Base-by-base conservation (phyloP, 495 filamentous ascomycete species). In the Podospora fimiseda region DNA sequence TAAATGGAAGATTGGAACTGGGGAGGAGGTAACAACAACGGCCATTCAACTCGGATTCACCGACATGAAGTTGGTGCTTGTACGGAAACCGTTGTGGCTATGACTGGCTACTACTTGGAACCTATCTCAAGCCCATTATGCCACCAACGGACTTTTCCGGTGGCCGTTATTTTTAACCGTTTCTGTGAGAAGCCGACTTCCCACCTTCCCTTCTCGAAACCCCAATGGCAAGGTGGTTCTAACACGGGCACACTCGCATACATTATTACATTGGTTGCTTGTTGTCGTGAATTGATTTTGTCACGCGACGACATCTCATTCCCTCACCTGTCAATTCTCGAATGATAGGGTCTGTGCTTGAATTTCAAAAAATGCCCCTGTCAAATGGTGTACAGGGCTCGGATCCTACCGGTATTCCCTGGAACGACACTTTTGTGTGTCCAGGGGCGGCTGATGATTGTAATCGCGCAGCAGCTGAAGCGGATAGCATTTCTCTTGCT, bases 321-420 rank as follows among this genome's bases (percentile, higher is more conserved):
- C 27, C 16, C 21, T 21, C 20, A 13, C 22, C 16, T 46, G 16
- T 46, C 43, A 24, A 27, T 18, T 24, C n/a, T n/a, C n/a, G 44
- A 24, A n/a, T 47, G 44, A 47, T 47, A 47, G 22, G 44, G 44
- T 33, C 44, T 47, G 44, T 47, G 44, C 44, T 47, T 45, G 44
- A 21, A 47, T 47, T 47, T 21, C 23, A 11, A 33, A 30, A 33
- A 33, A 27, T 13, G 24, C 44, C 23, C 44, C 23, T 47, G 44
- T 47, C 44, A 23, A 8, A 5, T 33, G 11, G 27, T 41, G 39
- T 9, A 41, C 39, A 14, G 20, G 15, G 44, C 22, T 22, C 44
- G 44, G 44, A 47, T 47, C 8, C 23, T 47, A 47, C 44, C n/a
- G n/a, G n/a, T n/a, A n/a, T n/a, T n/a, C 24, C 43, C 43, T 13